Evolutionary conservation across 2,329 filamentous ascomycete species (phyloP).

Genomic region (Hypomyces perniciosus): DNA sequence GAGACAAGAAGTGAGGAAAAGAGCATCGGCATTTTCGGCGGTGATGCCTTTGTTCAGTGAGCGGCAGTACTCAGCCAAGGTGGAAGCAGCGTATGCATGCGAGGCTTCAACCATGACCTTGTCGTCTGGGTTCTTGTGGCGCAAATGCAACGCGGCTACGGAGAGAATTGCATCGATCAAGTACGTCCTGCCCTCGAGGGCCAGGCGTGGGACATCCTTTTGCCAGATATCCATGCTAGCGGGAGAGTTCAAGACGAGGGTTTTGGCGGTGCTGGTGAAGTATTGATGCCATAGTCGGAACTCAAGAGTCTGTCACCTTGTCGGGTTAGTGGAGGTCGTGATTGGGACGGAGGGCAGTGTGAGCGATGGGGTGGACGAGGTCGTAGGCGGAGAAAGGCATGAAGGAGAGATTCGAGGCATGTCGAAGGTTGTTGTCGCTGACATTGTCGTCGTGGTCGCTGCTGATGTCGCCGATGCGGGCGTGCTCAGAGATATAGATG

Average conservation of each 20-base stretch:
- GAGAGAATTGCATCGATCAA: slow-evolving; percentile 59
- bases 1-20: slow-evolving; percentile 57
- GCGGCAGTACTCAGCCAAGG: slow-evolving; percentile 54
- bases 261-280: slow-evolving; percentile 54
- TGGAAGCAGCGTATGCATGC: slow-evolving; percentile 60
- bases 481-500: not conserved
- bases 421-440: slow-evolving; percentile 5
- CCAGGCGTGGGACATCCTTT: slow-evolving; percentile 53
- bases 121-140: slow-evolving; percentile 51
- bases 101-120: slow-evolving; percentile 55
- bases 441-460: slow-evolving; percentile 16
- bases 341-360: slow-evolving; percentile 21
- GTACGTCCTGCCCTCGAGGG: slow-evolving; percentile 53
- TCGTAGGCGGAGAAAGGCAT: not conserved
- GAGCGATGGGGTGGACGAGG: slow-evolving; percentile 10
- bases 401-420: too few species aligned
- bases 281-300: slow-evolving; percentile 60
- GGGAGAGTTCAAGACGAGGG: slow-evolving; percentile 48
- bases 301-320: slow-evolving; percentile 45
- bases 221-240: slow-evolving; percentile 53
- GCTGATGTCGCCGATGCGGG: slow-evolving; percentile 12
- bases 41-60: slow-evolving; percentile 52
- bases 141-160: slow-evolving; percentile 57
- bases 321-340: slow-evolving; percentile 26
- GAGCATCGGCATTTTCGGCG: slow-evolving; percentile 53